Conservation (phyloP, 768 basidiomycete species). For the Naganishia vaughanmartiniae region DNA sequence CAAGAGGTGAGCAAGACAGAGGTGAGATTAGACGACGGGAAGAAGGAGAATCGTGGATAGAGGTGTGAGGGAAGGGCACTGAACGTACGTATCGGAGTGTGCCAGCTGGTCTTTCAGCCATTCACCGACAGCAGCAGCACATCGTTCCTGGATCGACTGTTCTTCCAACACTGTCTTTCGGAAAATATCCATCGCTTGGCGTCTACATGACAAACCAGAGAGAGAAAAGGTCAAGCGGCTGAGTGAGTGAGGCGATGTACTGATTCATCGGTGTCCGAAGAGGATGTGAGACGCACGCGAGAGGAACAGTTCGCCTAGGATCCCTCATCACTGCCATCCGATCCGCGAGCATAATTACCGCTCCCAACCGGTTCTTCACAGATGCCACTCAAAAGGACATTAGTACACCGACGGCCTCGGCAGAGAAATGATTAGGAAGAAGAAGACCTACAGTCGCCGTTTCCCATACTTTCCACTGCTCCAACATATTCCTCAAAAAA, state of each 20-base stretch:
- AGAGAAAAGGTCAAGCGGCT: too few species aligned
- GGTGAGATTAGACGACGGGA: too few species aligned
- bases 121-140: neutral
- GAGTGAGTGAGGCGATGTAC: too few species aligned
- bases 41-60: neutral
- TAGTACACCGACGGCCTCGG: neutral
- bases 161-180: slow-evolving; percentile 23
- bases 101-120: slow-evolving; percentile 23
- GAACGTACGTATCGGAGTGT: neutral
- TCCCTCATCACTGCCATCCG: neutral
- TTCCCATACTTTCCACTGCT: slow-evolving; percentile 27
- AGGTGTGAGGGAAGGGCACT: neutral
- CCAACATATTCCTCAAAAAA: slow-evolving; percentile 17
- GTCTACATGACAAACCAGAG: neutral
- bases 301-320: neutral
- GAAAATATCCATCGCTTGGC: slow-evolving; percentile 11
- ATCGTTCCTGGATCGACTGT: slow-evolving; percentile 26
- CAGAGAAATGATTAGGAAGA: neutral
- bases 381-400: too few species aligned
- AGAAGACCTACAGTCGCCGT: neutral
- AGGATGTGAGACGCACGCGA: neutral
- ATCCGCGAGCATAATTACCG: slow-evolving; percentile 24
- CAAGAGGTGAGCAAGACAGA: neutral
- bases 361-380: slow-evolving; percentile 17
- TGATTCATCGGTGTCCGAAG: too few species aligned